Evolutionary conservation across 148 eudicot species (phyloP).

Genomic region (Rhododendron vialii): DNA sequence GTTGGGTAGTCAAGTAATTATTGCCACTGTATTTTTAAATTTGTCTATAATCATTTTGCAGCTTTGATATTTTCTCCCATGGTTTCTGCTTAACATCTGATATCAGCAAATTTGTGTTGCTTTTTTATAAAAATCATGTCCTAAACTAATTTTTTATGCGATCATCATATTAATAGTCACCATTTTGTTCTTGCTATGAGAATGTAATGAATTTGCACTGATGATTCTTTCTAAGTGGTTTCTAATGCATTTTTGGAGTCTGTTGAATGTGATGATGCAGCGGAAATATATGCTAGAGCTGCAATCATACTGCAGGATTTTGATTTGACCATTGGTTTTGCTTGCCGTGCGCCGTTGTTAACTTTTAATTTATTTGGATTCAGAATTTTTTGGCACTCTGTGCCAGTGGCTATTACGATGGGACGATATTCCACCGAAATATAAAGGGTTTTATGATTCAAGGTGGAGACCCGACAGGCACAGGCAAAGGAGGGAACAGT

Average conservation of each 20-base stretch:
- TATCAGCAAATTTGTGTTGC: neutral
- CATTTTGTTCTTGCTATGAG: neutral
- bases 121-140: neutral
- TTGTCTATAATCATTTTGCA: neutral
- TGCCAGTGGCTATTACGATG: slow-evolving; percentile 92
- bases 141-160: neutral
- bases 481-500: slow-evolving; percentile 97
- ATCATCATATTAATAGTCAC: neutral
- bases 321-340: neutral
- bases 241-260: neutral
- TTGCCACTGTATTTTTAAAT: neutral
- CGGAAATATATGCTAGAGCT: neutral
- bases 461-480: slow-evolving; percentile 97
- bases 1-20: neutral
- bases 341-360: neutral
- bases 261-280: neutral
- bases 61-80: neutral
- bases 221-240: neutral
- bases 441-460: slow-evolving; percentile 99
- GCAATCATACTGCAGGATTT: neutral
- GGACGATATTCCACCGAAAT: slow-evolving; percentile 92
- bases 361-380: slow-evolving; percentile 16
- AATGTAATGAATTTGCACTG: neutral
- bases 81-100: neutral
- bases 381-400: slow-evolving; percentile 95